These are phyloP conservation scores for Arachis hypogaea DNA, from an alignment of 306 rosid genomes.

Conservation along the genomic window DNA sequence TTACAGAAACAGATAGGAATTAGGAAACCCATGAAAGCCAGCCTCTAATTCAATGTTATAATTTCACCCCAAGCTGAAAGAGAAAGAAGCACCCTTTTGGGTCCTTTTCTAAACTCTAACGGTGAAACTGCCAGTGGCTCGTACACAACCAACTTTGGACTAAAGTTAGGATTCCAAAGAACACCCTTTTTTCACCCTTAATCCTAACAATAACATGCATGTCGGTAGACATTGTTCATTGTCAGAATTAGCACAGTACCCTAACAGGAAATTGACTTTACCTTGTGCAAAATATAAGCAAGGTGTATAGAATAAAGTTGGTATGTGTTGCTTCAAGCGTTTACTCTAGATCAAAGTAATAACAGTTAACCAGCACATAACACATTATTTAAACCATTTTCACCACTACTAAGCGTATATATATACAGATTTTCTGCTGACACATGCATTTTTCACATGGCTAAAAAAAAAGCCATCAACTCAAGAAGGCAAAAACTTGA, in stretches of 20 bases:
- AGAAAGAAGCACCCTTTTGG: conserved; percentile 26
- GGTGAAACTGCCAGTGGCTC: conserved; percentile 29
- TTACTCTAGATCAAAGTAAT: too few relatives aligned
- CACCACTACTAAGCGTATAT: too few relatives aligned
- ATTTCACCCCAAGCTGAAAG: conserved; percentile 26
- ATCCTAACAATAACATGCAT: conserved; percentile 37
- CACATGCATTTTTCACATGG: conserved; percentile 48
- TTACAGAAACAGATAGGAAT: conserved; percentile 21
- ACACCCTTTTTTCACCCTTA: conserved; percentile 21
- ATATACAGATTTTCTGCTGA: conserved; percentile 1
- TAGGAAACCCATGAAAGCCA: conserved; percentile 21
- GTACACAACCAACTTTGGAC: conserved; percentile 29
- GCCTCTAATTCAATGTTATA: conserved; percentile 15
- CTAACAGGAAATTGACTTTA: conserved; percentile 16
- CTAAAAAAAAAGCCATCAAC: conserved; percentile 24
- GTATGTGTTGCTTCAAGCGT: not conserved
- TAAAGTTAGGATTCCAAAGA: conserved; percentile 7
- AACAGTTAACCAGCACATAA: too few relatives aligned
- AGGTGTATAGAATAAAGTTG: not conserved
- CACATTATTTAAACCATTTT: too few relatives aligned
- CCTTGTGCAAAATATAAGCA: not conserved
- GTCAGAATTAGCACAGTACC: conserved; percentile 38
- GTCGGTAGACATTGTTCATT: conserved; percentile 35
- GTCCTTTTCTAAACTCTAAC: conserved; percentile 3
- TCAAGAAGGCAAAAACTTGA: not conserved